phyloP scores from a whole-genome alignment of 2,329 filamentous ascomycete species.

The Neonectria hederae region DNA sequence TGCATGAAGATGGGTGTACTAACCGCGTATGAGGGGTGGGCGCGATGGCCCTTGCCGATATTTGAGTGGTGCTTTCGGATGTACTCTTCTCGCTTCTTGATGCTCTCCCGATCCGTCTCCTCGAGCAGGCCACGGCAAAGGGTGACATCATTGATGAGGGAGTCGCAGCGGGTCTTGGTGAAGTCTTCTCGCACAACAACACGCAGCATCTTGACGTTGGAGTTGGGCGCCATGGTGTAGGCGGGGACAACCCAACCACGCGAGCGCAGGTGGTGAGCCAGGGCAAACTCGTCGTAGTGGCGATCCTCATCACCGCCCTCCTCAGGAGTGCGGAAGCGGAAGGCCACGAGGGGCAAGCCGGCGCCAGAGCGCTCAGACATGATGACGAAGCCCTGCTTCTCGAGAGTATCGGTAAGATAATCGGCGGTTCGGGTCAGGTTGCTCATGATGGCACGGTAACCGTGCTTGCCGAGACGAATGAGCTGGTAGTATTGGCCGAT shows the following conservation, averaged over 20 bases:
- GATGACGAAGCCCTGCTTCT: conserved; percentile 83
- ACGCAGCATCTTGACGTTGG: conserved; percentile 87
- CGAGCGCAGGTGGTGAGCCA: conserved; percentile 86
- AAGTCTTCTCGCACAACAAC: conserved; percentile 96
- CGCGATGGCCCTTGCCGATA: conserved; percentile 63
- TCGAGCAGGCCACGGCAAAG: conserved; percentile 76
- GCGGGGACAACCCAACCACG: conserved; percentile 94
- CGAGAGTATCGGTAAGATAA: conserved; percentile 79
- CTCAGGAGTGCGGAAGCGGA: conserved; percentile 73
- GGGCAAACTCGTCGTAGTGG: conserved; percentile 77
- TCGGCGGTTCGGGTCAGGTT: conserved; percentile 92
- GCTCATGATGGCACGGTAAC: conserved; percentile 92
- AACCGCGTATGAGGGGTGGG: conserved; percentile 58
- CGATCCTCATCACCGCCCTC: conserved; percentile 60
- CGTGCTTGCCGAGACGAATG: conserved; percentile 91
- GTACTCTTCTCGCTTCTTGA: conserved; percentile 75
- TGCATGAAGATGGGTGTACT: conserved; percentile 34
- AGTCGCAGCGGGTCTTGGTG: conserved; percentile 81
- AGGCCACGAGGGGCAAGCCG: conserved; percentile 90
- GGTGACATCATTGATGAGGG: conserved; percentile 81
- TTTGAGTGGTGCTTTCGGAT: conserved; percentile 65
- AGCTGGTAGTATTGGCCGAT: conserved; percentile 98
- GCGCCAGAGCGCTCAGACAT: conserved; percentile 82
- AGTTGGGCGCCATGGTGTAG: conserved; percentile 96
- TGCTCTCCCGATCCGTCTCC: conserved; percentile 75